Base-by-base conservation (phyloP, 2,329 filamentous ascomycete genomes). In the Pseudogymnoascus sp. region DNA sequence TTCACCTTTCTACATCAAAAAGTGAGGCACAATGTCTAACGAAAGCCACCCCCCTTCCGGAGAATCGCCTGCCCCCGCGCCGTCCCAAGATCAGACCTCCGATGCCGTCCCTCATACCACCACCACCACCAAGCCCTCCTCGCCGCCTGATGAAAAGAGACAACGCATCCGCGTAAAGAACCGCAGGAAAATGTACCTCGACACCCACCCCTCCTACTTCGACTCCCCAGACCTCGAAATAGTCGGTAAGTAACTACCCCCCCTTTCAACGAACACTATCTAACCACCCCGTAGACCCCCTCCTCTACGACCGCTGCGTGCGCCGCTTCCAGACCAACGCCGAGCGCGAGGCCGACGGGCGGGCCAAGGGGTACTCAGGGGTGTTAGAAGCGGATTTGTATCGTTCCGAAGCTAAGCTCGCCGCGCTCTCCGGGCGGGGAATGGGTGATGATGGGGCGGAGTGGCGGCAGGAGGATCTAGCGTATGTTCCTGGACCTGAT, bases 351-450 rank as follows among this genome's bases (percentile, higher is more conserved):
- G 73, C 72, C 41, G 73, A 74, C 43, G 73, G 73, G 2, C 67
- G 68, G n/a, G 67, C 69, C 2, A 75, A 75, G 65, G 74, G 74
- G 28, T 75, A 74, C 65, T 73, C 71, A 2, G 72, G 73, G 1
- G 71, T 74, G 5, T 54, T 75, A 16, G 73, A 75, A 70, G 74
- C 74, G 62, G 73, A 75, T 67, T 64, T 75, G 7, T 73, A 72
- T 63, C 71, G 74, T 6, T 71, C 71, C 2, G 74, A 75, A 66
- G 73, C 74, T 1, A 74, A 73, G 51, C 67, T 75, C 11, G 71
- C 70, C 8, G 72, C 72, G 0, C 60, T 74, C 16, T 19, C 62
- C 0, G 48, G 62, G 16, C 19, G 34, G 2, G 28, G n/a, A 1
- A 10, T 62, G 10, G 61, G 23, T 6, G 36, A 63, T 23, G 67